Percentiles rank a stretch among this genome's conserved stretches.
Conservation (phyloP, 768 basidiomycete species). For the Gymnopilus dilepis region DNA sequence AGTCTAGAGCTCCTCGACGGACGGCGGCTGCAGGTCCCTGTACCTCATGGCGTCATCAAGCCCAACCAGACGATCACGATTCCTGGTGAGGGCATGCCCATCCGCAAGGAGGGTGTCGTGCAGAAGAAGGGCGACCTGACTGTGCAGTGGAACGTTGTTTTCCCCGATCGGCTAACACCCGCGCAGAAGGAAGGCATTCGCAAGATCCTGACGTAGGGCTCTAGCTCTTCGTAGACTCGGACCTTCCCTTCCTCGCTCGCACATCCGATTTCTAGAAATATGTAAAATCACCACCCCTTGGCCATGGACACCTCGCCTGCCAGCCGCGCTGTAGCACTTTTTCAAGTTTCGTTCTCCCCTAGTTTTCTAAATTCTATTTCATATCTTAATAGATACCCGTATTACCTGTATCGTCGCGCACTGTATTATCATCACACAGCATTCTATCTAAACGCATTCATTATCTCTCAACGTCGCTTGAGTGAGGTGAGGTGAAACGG, state of each 20-base stretch:
- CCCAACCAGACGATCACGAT: conserved; percentile 77
- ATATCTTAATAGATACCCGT: conserved; percentile 8
- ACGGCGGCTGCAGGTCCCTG: conserved; percentile 67
- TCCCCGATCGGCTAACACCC: conserved; percentile 77
- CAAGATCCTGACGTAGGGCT: conserved; percentile 7
- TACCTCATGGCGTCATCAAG: conserved; percentile 74
- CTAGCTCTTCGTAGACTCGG: neutral
- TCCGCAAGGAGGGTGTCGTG: conserved; percentile 74
- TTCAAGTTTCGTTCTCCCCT: no score
- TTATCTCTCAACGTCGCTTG: neutral
- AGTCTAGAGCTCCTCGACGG: conserved; percentile 81
- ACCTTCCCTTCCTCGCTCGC: neutral
- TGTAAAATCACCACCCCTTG: neutral
- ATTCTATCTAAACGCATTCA: conserved; percentile 1
- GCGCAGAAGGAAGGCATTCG: conserved; percentile 74
- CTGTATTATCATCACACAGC: conserved; percentile 6
- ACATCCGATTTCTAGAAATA: neutral
- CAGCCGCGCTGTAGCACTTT: neutral
- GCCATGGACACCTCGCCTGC: neutral
- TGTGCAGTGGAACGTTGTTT: conserved; percentile 82
- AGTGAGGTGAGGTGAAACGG: no score
- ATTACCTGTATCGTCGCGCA: conserved; percentile 5
- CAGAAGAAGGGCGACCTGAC: conserved; percentile 84
- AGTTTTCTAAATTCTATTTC: neutral
- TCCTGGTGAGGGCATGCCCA: conserved; percentile 87